These are phyloP conservation scores for Diaporthe citriasiana DNA, from an alignment of 2,329 filamentous ascomycete genomes.

Conservation along the genomic window DNA sequence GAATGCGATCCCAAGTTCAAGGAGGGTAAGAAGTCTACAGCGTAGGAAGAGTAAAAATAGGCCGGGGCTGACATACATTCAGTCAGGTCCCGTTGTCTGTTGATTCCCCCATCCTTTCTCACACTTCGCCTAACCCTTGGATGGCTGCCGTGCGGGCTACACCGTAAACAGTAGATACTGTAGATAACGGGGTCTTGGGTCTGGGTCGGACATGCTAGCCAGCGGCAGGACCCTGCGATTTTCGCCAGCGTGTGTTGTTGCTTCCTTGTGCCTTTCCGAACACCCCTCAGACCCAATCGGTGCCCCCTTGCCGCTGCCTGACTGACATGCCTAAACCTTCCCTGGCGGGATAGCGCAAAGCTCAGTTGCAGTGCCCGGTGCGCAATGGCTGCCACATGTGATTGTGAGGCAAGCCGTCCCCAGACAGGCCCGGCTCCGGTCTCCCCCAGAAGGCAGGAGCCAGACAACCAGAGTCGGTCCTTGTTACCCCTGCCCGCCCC, in stretches of 20 bases:
- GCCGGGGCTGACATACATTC: background rate
- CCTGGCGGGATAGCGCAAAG: background rate
- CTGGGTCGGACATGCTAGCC: background rate
- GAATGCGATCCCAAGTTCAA: background rate
- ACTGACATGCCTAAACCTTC: background rate
- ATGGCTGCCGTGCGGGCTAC: background rate
- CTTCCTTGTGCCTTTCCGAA: background rate
- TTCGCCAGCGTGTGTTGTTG: constrained; percentile 9
- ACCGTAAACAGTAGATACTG: background rate
- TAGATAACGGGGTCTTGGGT: background rate
- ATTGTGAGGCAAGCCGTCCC: background rate
- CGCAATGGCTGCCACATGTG: constrained; percentile 16
- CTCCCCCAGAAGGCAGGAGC: background rate
- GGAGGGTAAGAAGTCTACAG: background rate
- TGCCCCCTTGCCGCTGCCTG: constrained; percentile 12
- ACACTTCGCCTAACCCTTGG: constrained; percentile 2
- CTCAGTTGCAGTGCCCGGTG: constrained; percentile 8
- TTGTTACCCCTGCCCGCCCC: background rate
- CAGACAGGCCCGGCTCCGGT: background rate
- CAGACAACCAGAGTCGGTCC: constrained; percentile 11
- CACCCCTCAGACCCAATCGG: background rate
- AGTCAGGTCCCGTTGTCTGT: background rate
- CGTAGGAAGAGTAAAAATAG: background rate
- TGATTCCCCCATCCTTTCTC: background rate
- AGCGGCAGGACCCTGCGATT: constrained; percentile 26